phyloP scores from a whole-genome alignment of 345 rosid genomes.

The Rubroshorea leprosula region DNA sequence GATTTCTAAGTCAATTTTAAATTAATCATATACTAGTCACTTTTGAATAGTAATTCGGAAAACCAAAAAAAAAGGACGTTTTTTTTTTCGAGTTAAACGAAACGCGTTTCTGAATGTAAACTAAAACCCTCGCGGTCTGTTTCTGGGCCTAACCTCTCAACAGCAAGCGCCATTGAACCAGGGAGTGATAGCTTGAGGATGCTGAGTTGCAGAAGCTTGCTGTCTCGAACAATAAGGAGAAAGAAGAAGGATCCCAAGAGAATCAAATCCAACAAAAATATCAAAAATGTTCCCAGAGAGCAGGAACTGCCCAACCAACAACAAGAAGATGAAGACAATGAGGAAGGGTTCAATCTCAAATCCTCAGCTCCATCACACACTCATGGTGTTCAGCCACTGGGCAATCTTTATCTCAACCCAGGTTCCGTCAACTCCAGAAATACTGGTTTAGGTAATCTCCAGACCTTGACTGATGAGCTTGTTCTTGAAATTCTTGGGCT shows the following conservation, averaged over 20 bases:
- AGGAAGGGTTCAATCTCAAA: conserved; percentile 54
- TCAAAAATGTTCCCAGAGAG: conserved; percentile 18
- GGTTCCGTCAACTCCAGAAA: conserved; percentile 59
- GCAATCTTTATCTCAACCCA: conserved; percentile 60
- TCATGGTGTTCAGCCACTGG: conserved; percentile 84
- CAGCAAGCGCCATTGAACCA: too few relatives aligned
- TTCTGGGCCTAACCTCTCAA: too few relatives aligned
- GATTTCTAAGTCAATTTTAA: too few relatives aligned
- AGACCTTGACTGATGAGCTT: conserved; percentile 62
- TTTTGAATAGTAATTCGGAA: too few relatives aligned
- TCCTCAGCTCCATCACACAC: conserved; percentile 42
- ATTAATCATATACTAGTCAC: too few relatives aligned
- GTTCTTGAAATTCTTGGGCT: conserved; percentile 73
- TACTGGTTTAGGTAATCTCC: conserved; percentile 80
- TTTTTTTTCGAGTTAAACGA: too few relatives aligned
- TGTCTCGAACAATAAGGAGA: conserved; percentile 24
- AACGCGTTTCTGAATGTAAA: conserved; percentile 4
- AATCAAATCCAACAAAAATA: conserved; percentile 19
- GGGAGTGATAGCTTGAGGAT: too few relatives aligned
- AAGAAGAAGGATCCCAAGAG: conserved; percentile 10
- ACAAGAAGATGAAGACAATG: conserved; percentile 32
- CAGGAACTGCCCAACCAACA: conserved; percentile 19
- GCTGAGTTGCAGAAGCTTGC: conserved; percentile 30
- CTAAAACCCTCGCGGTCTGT: conserved; percentile 4
- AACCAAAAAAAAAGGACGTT: too few relatives aligned